Evolutionary conservation across 1,284 basidiomycete species (phyloP), one percentile per base, ranked within the genome.

Genomic region (Sphaerobolus stellatus): DNA sequence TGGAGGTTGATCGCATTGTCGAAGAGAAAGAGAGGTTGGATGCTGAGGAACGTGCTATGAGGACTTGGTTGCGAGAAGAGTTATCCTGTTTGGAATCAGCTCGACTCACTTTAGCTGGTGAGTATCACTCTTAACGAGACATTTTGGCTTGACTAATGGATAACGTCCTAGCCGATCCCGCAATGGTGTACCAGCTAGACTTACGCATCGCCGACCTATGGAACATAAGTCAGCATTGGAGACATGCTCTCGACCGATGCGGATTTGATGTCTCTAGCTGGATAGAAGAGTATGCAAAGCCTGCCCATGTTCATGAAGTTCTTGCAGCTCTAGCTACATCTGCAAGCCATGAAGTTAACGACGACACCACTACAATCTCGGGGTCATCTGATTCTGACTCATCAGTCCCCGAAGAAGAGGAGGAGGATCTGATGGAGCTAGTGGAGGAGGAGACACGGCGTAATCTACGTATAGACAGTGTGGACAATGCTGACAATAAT

Each of bases 151-250:
- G n/a, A 7, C n/a, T 43, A 18, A 9, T 36, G 33, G 11, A n/a
- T n/a, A 36, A n/a, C 33, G n/a, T 6, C 16, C 11, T 27, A 46
- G 44, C 13, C 8, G 29, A 46, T 6, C 44, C 44, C n/a, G 44
- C 44, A 14, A 18, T 46, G 44, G 24, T 13, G 7, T 46, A 24
- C 18, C 44, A 46, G 7, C 11, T 46, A 22, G 24, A 46, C n/a
- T 8, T 46, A 8, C 11, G 11, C 7, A 13, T 46, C 7, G 16
- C n/a, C 6, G 44, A 46, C 8, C 24, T 46, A 11, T 46, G n/a
- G 24, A 46, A 46, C 24, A 22, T 46, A 18, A 46, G 44, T 28
- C 7, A 46, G 18, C 44, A 46, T 18, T 46, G 44, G 44, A 46
- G 24, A 27, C 7, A 28, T 13, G 24, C 14, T 27, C 24, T 46